Conservation (phyloP, 441 rosid genomes). For the Syzygium syzygioides region DNA sequence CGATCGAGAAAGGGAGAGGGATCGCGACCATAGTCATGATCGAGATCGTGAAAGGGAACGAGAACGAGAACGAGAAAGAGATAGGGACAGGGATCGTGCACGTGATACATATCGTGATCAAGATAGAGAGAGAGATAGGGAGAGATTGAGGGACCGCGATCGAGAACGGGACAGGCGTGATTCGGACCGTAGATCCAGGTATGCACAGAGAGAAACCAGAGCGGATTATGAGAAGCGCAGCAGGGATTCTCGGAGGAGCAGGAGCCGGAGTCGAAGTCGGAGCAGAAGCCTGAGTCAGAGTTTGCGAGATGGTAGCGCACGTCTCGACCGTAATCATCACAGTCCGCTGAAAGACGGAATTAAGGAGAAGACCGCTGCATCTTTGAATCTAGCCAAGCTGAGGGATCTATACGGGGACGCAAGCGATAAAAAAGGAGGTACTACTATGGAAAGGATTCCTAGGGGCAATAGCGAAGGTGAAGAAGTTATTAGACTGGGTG, state of each 20-base stretch:
- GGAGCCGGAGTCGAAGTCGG: slow-evolving; percentile 45
- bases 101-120: not conserved
- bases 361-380: slow-evolving; percentile 43
- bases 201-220: slow-evolving; percentile 43
- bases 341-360: slow-evolving; percentile 44
- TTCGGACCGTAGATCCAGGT: slow-evolving; percentile 50
- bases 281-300: slow-evolving; percentile 67
- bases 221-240: slow-evolving; percentile 35
- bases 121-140: slow-evolving; percentile 10
- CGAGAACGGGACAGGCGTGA: slow-evolving; percentile 44
- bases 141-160: slow-evolving; percentile 12
- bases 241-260: slow-evolving; percentile 26
- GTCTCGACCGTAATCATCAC: slow-evolving; percentile 35
- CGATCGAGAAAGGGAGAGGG: slow-evolving; percentile 16
- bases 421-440: slow-evolving; percentile 40
- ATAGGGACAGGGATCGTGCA: not conserved
- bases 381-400: slow-evolving; percentile 85
- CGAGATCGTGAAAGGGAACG: slow-evolving; percentile 17
- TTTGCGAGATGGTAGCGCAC: slow-evolving; percentile 34
- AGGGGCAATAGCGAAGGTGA: slow-evolving; percentile 57
- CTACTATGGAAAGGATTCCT: slow-evolving; percentile 38
- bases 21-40: slow-evolving; percentile 18
- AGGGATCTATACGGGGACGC: slow-evolving; percentile 83
- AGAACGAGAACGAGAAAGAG: slow-evolving; percentile 13
- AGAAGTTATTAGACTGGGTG: slow-evolving; percentile 95